Evolutionary conservation across 2,329 filamentous ascomycete genomes (phyloP).

Genomic region (Parasarocladium wereldwijsianum): DNA sequence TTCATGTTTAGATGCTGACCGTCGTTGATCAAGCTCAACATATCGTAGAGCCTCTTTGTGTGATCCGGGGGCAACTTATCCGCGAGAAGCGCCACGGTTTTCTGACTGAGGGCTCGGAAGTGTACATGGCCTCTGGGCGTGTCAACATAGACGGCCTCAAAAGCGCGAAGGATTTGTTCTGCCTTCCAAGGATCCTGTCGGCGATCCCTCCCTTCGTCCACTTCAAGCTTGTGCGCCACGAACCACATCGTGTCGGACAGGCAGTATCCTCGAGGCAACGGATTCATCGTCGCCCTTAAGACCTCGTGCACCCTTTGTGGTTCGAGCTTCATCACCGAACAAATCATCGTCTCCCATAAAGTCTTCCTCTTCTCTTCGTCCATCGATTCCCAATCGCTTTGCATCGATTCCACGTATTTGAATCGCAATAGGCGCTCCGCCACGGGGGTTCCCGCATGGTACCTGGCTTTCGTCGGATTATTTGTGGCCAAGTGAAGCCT

Average conservation of each 20-base stretch:
- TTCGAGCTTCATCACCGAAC: conserved; percentile 18
- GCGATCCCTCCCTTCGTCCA: conserved; percentile 7
- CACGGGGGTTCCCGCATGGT: too few species aligned
- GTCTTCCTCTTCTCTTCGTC: conserved; percentile 11
- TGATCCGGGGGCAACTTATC: conserved; percentile 15
- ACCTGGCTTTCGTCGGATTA: too few species aligned
- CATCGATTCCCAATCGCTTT: conserved; percentile 16
- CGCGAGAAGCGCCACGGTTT: conserved; percentile 19
- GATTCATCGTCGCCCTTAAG: conserved; percentile 22
- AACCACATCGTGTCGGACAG: conserved; percentile 20
- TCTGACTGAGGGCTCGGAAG: conserved; percentile 24
- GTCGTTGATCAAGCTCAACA: conserved; percentile 15
- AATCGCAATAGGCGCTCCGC: too few species aligned
- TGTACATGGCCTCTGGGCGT: conserved; percentile 15
- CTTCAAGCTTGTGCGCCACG: conserved; percentile 11
- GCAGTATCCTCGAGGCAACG: conserved; percentile 21
- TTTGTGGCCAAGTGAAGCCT: too few species aligned
- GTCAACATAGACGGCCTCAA: conserved; percentile 15
- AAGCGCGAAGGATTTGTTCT: conserved; percentile 15
- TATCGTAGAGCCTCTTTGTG: conserved; percentile 19
- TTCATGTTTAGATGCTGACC: conserved; percentile 20
- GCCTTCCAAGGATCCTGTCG: conserved; percentile 12
- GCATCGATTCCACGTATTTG: too few species aligned
- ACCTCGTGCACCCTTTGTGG: conserved; percentile 18
- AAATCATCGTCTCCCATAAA: conserved; percentile 19